Conservation (phyloP, 2,329 filamentous ascomycete species). For the Claviceps lovelessii region DNA sequence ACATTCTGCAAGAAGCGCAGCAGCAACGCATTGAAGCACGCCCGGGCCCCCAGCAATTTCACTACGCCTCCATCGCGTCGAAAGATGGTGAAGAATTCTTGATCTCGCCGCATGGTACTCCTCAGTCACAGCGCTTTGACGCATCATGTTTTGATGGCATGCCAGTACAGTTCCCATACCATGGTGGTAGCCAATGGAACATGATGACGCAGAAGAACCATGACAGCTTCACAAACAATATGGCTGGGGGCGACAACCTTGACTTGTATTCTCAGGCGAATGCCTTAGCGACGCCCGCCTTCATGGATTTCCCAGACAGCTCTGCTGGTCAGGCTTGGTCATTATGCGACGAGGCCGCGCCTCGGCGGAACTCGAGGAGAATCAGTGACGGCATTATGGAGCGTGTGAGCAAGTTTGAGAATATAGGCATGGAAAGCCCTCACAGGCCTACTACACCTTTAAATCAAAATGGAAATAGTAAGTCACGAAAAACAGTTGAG, state of each 20-base stretch:
- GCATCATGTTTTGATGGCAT: conserved; percentile 29
- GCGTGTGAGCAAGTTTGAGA: conserved; percentile 45
- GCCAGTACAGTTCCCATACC: conserved; percentile 33
- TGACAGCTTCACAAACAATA: conserved; percentile 25
- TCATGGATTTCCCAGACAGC: conserved; percentile 36
- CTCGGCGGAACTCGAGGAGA: conserved; percentile 28
- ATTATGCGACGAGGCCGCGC: conserved; percentile 29
- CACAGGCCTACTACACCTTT: conserved; percentile 48
- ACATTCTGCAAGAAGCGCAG: conserved; percentile 73
- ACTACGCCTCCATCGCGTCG: conserved; percentile 17
- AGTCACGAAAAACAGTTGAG: conserved; percentile 15
- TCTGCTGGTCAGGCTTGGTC: conserved; percentile 34
- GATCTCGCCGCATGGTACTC: conserved; percentile 41
- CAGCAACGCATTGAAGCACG: conserved; percentile 65
- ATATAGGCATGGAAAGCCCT: conserved; percentile 28
- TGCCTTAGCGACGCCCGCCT: conserved; percentile 34
- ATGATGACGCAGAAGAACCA: conserved; percentile 34
- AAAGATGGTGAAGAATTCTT: conserved; percentile 39
- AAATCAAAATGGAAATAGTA: conserved; percentile 45
- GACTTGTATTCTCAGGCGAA: conserved; percentile 34
- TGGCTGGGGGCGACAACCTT: conserved; percentile 32
- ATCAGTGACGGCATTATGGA: conserved; percentile 49
- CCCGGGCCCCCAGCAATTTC: conserved; percentile 42
- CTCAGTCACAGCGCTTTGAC: conserved; percentile 39
- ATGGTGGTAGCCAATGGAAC: conserved; percentile 27